Evolutionary conservation across 2,329 filamentous ascomycete genomes (phyloP), one percentile per base, ranked within the genome.

Genomic region (Fusarium buxicola): DNA sequence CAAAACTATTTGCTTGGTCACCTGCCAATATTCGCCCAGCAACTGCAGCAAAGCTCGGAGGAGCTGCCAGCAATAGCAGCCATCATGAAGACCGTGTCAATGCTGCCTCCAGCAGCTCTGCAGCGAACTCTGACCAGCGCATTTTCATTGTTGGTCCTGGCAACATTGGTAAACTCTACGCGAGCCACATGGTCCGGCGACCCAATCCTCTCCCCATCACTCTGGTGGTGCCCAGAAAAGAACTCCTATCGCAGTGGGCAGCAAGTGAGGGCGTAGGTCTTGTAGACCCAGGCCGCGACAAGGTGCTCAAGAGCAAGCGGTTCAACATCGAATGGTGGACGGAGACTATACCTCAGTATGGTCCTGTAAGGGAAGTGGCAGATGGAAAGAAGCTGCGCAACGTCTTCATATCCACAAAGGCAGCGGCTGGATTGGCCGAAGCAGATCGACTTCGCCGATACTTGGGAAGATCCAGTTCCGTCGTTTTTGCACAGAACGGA

Each of bases 271-370:
- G 55, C 3, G 6, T 58, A 0, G 55, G 55, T 3, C 50, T 58
- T 1, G 36, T 34, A 24, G 55, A 58, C 24, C 10, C 15, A 0
- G 12, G 9, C 2, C 16, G 10, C 1, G 50, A 41, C 2, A 55
- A 35, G 10, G 1, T 58, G 4, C 28, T 58, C 10, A 35, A 21
- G n/a, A 55, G 24, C 41, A 58, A 58, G 8, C 12, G 10, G 4
- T 58, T 58, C 15, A 40, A 16, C 1, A n/a, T 58, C 3, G 55
- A 58, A 4, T 58, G 55, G 55, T 58, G 55, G 55, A 58, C 55
- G 0, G 55, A 58, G 7, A 36, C 35, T 2, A 18, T 25, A 8
- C 55, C 55, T 32, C 35, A 32, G 4, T 36, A 48, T 13, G 55
- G 55, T 27, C 49, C 50, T 4, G 41, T 58, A 1, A 55, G 13